Percentiles rank a stretch among this genome's conserved stretches.
phyloP scores from a whole-genome alignment of 2,329 filamentous ascomycete genomes.

The Neocucurbitaria cava region DNA sequence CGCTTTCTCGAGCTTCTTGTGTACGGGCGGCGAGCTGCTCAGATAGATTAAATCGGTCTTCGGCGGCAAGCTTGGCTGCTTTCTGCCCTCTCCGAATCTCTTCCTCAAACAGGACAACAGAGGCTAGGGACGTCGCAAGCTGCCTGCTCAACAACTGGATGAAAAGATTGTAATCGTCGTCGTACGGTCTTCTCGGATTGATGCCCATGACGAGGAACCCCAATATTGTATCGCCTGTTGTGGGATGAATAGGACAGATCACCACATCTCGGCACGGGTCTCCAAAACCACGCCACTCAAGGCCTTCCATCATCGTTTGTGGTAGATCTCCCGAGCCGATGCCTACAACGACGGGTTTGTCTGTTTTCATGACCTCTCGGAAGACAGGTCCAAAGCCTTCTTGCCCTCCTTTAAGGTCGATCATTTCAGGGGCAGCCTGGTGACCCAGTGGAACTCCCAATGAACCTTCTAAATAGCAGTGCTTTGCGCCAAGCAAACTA shows the following conservation, averaged over 20 bases:
- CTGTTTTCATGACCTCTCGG: conserved; percentile 74
- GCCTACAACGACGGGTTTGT: conserved; percentile 71
- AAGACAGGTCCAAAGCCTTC: conserved; percentile 80
- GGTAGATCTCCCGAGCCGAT: conserved; percentile 72
- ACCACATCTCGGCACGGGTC: conserved; percentile 75
- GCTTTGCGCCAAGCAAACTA: conserved; percentile 66
- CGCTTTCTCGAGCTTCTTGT: conserved; percentile 65
- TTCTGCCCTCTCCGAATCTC: conserved; percentile 77
- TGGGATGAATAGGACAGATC: conserved; percentile 80
- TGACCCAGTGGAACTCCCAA: conserved; percentile 73
- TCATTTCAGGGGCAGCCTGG: conserved; percentile 62
- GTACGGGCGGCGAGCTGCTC: conserved; percentile 72
- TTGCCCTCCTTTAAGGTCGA: conserved; percentile 74
- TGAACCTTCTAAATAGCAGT: conserved; percentile 73
- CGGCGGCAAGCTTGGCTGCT: conserved; percentile 75
- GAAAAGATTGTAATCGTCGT: conserved; percentile 81
- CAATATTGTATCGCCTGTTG: conserved; percentile 73
- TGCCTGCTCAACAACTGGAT: conserved; percentile 77
- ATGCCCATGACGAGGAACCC: conserved; percentile 81
- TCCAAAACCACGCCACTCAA: conserved; percentile 74
- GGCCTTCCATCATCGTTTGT: conserved; percentile 66
- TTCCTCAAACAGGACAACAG: conserved; percentile 82
- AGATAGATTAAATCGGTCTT: conserved; percentile 79
- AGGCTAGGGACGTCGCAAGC: conserved; percentile 79
- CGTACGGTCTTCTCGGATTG: conserved; percentile 79